Conservation (phyloP, 2,329 filamentous ascomycete genomes). For the Balansia obtecta region DNA sequence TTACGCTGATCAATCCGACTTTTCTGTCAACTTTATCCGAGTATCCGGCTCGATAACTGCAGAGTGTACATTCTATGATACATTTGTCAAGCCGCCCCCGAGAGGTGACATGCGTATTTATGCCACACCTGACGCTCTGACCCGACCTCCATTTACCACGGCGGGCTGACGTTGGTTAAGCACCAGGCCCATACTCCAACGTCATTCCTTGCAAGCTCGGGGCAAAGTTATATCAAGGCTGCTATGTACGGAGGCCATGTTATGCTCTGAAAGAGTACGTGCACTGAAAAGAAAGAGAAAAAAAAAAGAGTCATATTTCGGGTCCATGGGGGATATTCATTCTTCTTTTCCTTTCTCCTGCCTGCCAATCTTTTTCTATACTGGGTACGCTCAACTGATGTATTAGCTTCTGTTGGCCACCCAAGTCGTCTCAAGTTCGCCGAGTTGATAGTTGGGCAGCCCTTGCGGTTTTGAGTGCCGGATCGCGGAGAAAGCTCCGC, state of each 20-base stretch:
- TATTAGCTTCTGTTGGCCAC: neutral
- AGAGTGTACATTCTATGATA: neutral
- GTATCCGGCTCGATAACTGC: neutral
- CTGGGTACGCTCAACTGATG: neutral
- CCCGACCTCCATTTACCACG: neutral
- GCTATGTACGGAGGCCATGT: neutral
- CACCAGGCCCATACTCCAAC: neutral
- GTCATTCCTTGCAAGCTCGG: neutral
- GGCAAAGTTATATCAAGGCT: neutral
- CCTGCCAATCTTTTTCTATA: neutral
- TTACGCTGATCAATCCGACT: neutral
- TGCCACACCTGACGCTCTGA: neutral
- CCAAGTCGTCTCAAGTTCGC: neutral
- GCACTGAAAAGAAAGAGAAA: neutral
- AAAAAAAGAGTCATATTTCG: neutral
- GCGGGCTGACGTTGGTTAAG: neutral
- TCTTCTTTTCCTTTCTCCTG: neutral
- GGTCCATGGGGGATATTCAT: neutral
- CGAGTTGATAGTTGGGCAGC: neutral
- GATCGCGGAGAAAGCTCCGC: neutral
- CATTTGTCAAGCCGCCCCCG: neutral
- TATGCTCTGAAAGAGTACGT: neutral
- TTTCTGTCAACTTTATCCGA: neutral
- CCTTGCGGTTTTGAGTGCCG: neutral
- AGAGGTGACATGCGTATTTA: neutral